Evolutionary conservation across 305 asterid species (phyloP), one percentile per base, ranked within the genome.

Genomic region (Fraxinus dipetala): DNA sequence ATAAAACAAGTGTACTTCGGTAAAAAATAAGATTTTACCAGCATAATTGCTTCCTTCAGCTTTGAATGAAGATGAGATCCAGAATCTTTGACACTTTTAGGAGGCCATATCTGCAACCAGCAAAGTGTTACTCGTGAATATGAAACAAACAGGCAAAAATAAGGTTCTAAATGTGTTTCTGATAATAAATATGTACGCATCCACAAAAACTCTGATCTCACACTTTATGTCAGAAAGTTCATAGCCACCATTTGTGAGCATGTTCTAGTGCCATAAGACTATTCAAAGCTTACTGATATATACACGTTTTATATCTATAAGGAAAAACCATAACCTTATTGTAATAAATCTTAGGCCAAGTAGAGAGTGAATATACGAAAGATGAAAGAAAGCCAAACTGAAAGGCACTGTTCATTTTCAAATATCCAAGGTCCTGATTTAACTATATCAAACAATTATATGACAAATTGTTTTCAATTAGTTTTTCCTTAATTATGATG

Each of bases 51-150:
- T 82, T 95, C 97, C 87, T 93, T 94, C 86, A 95, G 88, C 86
- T 89, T 88, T 80, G 96, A 86, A 85, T 95, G 99, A 86, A 95
- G 93, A 77, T 81, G 85, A 16, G 99, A 95, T 83, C 93, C 97
- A 75, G 98, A 92, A 89, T 95, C 99, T 87, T 94, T 95, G 83
- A 94, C 90, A 87, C 88, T 89, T 90, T 95, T 93, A 67, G 99
- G 99, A 76, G 99, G 98, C 99, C 99, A 95, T 87, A 95, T 94
- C 99, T 94, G 92, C 87, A 89, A 69, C 78, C 83, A 72, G 28
- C 74, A 61, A 59, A 81, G 78, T 63, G 82, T 63, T 35, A 80
- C 30, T 36, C 28, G 30, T 83, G 81, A 84, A 35, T 67, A 32
- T 43, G 84, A 82, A 74, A 80, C 35, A 78, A 38, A 80, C 56